A percentile compares a stretch with the other conserved stretches of the same genome.
phyloP scores from a whole-genome alignment of 75 land plant species.

The Cupressus sempervirens region DNA sequence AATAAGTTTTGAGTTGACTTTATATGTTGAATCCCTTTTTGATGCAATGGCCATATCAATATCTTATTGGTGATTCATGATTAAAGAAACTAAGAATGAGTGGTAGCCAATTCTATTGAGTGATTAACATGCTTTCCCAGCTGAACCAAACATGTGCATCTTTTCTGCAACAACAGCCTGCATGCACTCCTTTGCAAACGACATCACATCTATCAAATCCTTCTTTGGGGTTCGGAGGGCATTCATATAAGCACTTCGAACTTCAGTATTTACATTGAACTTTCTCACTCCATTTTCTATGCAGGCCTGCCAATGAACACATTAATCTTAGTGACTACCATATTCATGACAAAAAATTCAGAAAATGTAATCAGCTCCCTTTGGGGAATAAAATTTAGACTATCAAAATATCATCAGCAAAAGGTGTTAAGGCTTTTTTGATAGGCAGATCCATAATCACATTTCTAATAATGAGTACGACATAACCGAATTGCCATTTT shows the following conservation, averaged over 20 bases:
- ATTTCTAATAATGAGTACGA: not conserved
- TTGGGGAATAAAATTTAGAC: not conserved
- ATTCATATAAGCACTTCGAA: slow-evolving; percentile 81
- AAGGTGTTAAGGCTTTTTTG: not conserved
- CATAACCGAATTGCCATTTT: not conserved
- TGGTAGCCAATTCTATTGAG: not conserved
- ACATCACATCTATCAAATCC: slow-evolving; percentile 79
- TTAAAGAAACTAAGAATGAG: not conserved
- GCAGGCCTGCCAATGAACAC: slow-evolving; percentile 51
- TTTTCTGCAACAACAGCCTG: slow-evolving; percentile 77
- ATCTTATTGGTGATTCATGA: not conserved
- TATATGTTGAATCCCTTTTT: not conserved
- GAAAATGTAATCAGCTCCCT: not conserved
- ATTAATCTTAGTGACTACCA: not conserved
- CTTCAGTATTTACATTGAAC: slow-evolving; percentile 97
- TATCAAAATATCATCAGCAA: not conserved
- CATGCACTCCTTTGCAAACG: slow-evolving; percentile 78
- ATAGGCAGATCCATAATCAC: not conserved
- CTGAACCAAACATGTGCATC: slow-evolving; percentile 83
- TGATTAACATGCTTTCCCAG: slow-evolving; percentile 58
- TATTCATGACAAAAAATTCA: not conserved
- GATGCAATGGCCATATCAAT: not conserved
- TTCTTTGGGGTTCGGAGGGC: slow-evolving; percentile 45
- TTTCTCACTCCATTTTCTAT: slow-evolving; percentile 76
- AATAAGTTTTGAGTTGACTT: not conserved